phyloP scores from a whole-genome alignment of 1,139 yeast genomes.

The Debaryomycetaceae sp. region DNA sequence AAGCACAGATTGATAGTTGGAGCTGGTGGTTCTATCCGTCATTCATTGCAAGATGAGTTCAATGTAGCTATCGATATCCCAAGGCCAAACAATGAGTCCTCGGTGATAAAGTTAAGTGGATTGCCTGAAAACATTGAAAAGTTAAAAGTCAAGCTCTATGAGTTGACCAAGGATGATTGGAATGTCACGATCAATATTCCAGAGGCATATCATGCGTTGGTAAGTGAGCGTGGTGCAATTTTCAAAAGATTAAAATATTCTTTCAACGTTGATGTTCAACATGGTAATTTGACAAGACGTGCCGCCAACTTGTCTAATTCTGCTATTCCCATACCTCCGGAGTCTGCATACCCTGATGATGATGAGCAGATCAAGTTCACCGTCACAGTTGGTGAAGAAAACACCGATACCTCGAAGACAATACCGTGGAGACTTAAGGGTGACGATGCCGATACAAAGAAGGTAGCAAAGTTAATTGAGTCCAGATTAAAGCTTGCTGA shows the following conservation, averaged over 20 bases:
- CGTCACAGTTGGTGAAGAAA: slow-evolving; percentile 26
- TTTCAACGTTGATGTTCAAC: slow-evolving; percentile 58
- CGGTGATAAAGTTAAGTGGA: slow-evolving; percentile 50
- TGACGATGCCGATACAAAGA: slow-evolving; percentile 34
- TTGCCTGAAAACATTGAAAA: slow-evolving; percentile 58
- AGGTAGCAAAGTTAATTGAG: slow-evolving; percentile 35
- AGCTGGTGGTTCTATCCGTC: slow-evolving; percentile 73
- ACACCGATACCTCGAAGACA: slow-evolving; percentile 20
- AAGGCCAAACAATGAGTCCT: slow-evolving; percentile 48
- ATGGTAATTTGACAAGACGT: slow-evolving; percentile 50
- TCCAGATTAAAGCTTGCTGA: slow-evolving; percentile 33
- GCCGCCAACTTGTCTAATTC: slow-evolving; percentile 50
- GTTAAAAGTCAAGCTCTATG: slow-evolving; percentile 50
- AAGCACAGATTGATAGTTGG: slow-evolving; percentile 81
- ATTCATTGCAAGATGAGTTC: slow-evolving; percentile 67
- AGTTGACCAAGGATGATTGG: slow-evolving; percentile 54
- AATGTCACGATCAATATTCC: slow-evolving; percentile 53
- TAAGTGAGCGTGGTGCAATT: slow-evolving; percentile 67
- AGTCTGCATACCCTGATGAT: slow-evolving; percentile 45
- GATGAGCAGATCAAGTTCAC: slow-evolving; percentile 45
- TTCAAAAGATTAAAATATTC: slow-evolving; percentile 55
- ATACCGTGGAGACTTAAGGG: slow-evolving; percentile 69
- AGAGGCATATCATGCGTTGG: slow-evolving; percentile 52
- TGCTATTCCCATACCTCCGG: slow-evolving; percentile 47
- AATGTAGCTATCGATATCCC: slow-evolving; percentile 69